These are phyloP conservation scores for Saxophila tyrrhenica DNA, from an alignment of 495 filamentous ascomycete genomes.

Conservation along the genomic window DNA sequence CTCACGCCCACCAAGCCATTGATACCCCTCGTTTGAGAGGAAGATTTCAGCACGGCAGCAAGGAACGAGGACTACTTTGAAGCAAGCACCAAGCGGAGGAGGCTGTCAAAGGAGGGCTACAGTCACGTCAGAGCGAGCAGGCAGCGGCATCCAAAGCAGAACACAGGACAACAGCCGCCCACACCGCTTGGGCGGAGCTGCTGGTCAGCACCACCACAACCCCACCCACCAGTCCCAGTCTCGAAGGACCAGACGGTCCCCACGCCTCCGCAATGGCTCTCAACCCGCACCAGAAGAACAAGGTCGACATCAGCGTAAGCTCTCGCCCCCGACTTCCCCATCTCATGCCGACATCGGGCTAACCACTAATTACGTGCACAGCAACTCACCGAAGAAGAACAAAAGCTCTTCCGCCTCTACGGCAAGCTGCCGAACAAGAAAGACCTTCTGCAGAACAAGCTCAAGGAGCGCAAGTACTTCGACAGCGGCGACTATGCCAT, in stretches of 20 bases:
- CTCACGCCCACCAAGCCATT: neutral
- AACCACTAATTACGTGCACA: constrained; percentile 26
- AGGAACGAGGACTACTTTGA: neutral
- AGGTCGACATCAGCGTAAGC: constrained; percentile 87
- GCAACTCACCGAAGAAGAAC: constrained; percentile 84
- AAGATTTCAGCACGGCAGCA: too few relatives aligned
- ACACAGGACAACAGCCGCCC: neutral
- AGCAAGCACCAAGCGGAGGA: neutral
- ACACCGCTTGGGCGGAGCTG: neutral
- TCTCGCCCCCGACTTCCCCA: neutral
- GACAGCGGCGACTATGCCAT: constrained; percentile 96
- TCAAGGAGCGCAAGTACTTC: constrained; percentile 98
- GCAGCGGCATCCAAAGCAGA: neutral
- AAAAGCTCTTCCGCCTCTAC: constrained; percentile 89
- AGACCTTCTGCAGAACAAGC: constrained; percentile 93
- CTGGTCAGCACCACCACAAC: neutral
- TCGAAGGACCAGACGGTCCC: neutral
- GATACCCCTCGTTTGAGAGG: neutral
- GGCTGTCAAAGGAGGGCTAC: neutral
- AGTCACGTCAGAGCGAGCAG: neutral
- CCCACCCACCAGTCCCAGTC: neutral
- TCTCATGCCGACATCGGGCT: neutral
- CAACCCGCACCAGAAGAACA: constrained; percentile 96
- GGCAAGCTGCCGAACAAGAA: constrained; percentile 93
- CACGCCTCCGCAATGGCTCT: constrained; percentile 26